These are phyloP conservation scores for Nemania sp. DNA, from an alignment of 2,329 filamentous ascomycete species.

Conservation along the genomic window DNA sequence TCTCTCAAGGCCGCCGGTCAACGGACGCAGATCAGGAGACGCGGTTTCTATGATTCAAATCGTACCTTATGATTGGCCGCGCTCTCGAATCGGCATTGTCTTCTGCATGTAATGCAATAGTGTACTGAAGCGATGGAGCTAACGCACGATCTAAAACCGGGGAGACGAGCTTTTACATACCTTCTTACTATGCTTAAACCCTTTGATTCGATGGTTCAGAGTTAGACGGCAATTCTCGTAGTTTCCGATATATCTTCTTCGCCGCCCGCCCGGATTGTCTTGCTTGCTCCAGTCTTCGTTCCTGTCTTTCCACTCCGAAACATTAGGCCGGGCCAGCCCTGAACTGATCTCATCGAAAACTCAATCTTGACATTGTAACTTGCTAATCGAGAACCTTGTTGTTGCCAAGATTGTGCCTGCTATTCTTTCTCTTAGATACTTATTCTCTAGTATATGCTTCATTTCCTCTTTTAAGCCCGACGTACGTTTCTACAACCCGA, in stretches of 20 bases:
- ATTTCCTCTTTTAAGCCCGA: neutral
- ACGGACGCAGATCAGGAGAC: neutral
- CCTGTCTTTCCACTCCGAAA: neutral
- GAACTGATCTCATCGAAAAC: slow-evolving; percentile 8
- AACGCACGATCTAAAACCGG: slow-evolving; percentile 6
- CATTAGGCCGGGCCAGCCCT: neutral
- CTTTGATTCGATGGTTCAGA: neutral
- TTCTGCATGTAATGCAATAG: no score
- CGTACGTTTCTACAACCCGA: no score
- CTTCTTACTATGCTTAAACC: neutral
- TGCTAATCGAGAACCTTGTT: slow-evolving; percentile 1
- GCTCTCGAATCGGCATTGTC: no score
- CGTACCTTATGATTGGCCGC: neutral
- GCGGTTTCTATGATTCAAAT: slow-evolving; percentile 5
- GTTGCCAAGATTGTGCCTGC: neutral
- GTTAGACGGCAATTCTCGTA: slow-evolving; percentile 10
- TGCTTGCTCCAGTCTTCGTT: neutral
- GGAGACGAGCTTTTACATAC: slow-evolving; percentile 9
- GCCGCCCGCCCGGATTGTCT: neutral
- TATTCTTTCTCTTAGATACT: neutral
- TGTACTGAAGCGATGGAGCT: slow-evolving; percentile 3
- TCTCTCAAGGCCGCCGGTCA: neutral
- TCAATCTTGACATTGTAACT: slow-evolving; percentile 2
- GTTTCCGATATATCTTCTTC: slow-evolving; percentile 21
- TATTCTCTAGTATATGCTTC: neutral